Evolutionary conservation across 495 filamentous ascomycete genomes (phyloP).

Genomic region (Trichoderma asperelloides): DNA sequence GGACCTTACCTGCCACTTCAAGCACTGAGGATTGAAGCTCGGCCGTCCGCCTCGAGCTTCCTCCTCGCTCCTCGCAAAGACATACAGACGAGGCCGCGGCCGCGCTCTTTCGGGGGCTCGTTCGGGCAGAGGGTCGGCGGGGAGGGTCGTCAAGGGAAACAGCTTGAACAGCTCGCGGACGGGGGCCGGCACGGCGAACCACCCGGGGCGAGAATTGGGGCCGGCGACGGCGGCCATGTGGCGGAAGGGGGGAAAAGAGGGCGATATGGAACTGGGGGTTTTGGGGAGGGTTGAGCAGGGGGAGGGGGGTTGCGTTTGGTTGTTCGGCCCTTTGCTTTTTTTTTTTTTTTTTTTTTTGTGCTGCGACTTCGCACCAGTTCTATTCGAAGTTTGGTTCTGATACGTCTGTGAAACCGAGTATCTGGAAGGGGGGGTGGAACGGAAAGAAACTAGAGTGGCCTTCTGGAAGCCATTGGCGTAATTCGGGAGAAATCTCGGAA

Average conservation of each 20-base stretch:
- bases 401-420: neutral
- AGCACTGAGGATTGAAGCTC: conserved; percentile 85
- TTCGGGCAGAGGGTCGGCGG: conserved; percentile 67
- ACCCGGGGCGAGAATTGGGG: conserved; percentile 9
- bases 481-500: conserved; percentile 1
- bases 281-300: neutral
- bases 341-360: neutral
- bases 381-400: no score
- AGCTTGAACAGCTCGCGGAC: conserved; percentile 74
- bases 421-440: neutral
- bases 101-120: conserved; percentile 35
- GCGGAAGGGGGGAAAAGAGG: neutral
- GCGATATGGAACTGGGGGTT: neutral
- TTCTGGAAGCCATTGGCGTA: neutral
- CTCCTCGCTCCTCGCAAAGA: conserved; percentile 57
- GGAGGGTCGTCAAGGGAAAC: conserved; percentile 72
- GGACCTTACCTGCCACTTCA: conserved; percentile 84
- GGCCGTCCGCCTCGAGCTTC: conserved; percentile 56
- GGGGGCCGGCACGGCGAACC: conserved; percentile 61
- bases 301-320: neutral
- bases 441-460: neutral
- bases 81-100: conserved; percentile 52
- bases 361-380: neutral
- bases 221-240: neutral
- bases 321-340: no score